A percentile compares a stretch with the other conserved stretches of the same genome.
These are phyloP conservation scores for Fonsecaea pedrosoi DNA, from an alignment of 2,329 filamentous ascomycete species.

Conservation along the genomic window DNA sequence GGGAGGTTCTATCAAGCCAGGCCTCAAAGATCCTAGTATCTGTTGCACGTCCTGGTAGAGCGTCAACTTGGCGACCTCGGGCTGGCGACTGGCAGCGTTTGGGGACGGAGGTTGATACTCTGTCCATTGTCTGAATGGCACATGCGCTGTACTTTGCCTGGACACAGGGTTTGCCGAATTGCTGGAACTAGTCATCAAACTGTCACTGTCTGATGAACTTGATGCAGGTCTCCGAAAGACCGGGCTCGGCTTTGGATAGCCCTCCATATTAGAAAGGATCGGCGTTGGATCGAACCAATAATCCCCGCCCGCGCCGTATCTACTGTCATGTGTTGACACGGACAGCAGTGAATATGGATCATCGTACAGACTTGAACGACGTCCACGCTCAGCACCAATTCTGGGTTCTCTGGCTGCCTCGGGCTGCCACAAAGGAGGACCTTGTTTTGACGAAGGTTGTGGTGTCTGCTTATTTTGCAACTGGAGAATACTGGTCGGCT, in stretches of 20 bases:
- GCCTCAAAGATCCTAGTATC: slow-evolving; percentile 24
- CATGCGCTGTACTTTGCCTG: neutral
- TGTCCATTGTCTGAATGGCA: slow-evolving; percentile 25
- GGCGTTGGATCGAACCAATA: slow-evolving; percentile 36
- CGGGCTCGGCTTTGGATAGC: slow-evolving; percentile 1
- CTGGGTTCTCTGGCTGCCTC: neutral
- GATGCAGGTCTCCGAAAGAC: slow-evolving; percentile 24
- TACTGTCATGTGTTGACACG: slow-evolving; percentile 52
- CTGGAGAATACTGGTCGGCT: neutral
- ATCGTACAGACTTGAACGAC: slow-evolving; percentile 39
- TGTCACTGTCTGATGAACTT: slow-evolving; percentile 26
- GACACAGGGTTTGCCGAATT: slow-evolving; percentile 1
- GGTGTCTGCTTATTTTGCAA: neutral
- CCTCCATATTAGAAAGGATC: neutral
- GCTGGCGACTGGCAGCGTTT: slow-evolving; percentile 1
- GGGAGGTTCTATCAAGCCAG: slow-evolving; percentile 19
- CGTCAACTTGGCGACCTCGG: slow-evolving; percentile 20
- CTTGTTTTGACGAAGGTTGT: slow-evolving; percentile 8
- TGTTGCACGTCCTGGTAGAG: slow-evolving; percentile 26
- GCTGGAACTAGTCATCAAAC: slow-evolving; percentile 16
- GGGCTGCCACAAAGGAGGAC: slow-evolving; percentile 22
- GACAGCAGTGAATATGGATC: slow-evolving; percentile 8
- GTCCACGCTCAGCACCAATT: slow-evolving; percentile 14
- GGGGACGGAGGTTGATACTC: slow-evolving; percentile 29
- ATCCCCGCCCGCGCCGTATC: slow-evolving; percentile 53